Base-by-base conservation (phyloP, 768 basidiomycete genomes). In the Boletales sp. region DNA sequence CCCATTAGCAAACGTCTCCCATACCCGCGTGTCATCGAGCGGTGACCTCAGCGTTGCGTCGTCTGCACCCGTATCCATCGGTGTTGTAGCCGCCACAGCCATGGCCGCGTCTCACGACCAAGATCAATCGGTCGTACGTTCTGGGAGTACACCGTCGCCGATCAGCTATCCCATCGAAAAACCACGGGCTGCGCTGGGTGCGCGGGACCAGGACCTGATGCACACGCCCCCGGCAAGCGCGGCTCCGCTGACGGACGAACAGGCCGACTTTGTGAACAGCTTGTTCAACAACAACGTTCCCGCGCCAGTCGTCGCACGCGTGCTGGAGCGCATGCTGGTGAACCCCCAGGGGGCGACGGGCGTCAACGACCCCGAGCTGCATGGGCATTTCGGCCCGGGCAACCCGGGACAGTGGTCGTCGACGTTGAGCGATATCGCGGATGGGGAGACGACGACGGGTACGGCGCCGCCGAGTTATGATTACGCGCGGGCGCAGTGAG, bases 401-500 rank as follows among this genome's bases (percentile, higher is more conserved):
- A 44, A 8, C 25, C 25, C 7, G 25, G 25, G 25, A 4, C 11
- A 25, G 9, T 48, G 57, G 82, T 56, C 76, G 35, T 73, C 79
- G 36, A 81, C 37, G 44, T 35, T 37, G 51, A 82, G 56, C 70
- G 69, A 45, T 53, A 57, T 60, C 66, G 71, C 41, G 56, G 63
- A 62, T 62, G 62, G 46, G 56, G 62, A 54, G 62, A 64, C 39
- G 55, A 65, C 57, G 57, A 62, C 47, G 56, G 64, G 50, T 2
- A 54, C 52, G 36, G 61, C 61, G 14, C 61, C 61, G 4, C 61
- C 61, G 14, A 63, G 61, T 34, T 63, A 63, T 50, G 57, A 62
- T 40, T 52, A 51, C 8, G 58, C 13, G 19, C 61, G 34, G 25
- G 57, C 47, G 1, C 50, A 52, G 17, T 49, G 40, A 50, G 28